Conservation (phyloP, 1,284 basidiomycete species). For the Melampsora occidentalis region DNA sequence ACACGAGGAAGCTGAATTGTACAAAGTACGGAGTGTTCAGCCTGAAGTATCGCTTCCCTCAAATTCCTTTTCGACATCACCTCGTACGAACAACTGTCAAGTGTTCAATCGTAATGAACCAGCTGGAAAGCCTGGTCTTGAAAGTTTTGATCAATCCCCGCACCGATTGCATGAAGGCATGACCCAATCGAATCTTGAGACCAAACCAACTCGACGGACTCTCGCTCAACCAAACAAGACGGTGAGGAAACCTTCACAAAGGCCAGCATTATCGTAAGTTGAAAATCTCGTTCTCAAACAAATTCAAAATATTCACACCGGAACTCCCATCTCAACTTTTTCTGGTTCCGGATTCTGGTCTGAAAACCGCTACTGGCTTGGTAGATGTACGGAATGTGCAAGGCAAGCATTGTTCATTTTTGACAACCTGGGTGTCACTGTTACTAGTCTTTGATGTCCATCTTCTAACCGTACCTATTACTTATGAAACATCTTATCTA, state of each 20-base stretch:
- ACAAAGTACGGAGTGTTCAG: background rate
- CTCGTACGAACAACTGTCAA: background rate
- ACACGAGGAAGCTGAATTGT: background rate
- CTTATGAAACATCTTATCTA: background rate
- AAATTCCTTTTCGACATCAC: background rate
- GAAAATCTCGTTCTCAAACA: too few species aligned
- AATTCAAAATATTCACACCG: background rate
- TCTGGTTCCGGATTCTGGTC: background rate
- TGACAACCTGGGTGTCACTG: background rate
- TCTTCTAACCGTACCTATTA: background rate
- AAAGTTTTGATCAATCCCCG: background rate
- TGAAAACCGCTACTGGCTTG: background rate
- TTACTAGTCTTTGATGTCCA: background rate
- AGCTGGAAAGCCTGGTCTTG: background rate
- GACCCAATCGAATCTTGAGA: background rate
- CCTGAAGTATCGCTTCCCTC: background rate
- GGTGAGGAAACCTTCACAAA: background rate
- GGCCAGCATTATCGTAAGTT: constrained; percentile 9
- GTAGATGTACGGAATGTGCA: constrained; percentile 8
- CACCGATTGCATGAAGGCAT: background rate
- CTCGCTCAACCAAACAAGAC: background rate
- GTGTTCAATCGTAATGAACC: background rate
- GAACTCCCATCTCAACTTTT: background rate
- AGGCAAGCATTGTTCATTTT: background rate
- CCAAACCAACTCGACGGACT: background rate